Evolutionary conservation across 1,284 basidiomycete genomes (phyloP).

Genomic region (Ceratobasidium sp.): DNA sequence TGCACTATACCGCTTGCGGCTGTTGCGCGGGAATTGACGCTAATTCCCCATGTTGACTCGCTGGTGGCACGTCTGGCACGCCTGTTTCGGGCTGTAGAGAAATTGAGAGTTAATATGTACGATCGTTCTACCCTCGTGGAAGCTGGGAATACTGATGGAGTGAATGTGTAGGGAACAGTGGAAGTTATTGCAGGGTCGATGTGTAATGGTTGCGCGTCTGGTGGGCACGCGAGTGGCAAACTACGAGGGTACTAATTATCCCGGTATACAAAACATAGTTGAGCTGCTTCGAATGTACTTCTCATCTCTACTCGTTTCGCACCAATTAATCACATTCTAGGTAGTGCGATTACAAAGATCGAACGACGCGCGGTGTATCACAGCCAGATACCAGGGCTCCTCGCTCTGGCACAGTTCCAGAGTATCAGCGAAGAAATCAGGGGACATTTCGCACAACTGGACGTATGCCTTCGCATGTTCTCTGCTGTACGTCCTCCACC

Average conservation of each 20-base stretch:
- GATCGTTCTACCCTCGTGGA: too few relatives aligned
- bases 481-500: neutral
- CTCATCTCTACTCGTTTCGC: neutral
- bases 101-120: slow-evolving; percentile 22
- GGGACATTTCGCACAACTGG: neutral
- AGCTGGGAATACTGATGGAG: too few relatives aligned
- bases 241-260: neutral
- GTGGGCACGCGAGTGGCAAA: neutral
- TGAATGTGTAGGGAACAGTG: slow-evolving; percentile 8
- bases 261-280: neutral
- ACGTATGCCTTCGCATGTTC: slow-evolving; percentile 19
- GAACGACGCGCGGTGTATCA: neutral
- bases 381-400: neutral
- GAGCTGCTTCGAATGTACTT: neutral
- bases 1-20: slow-evolving; percentile 4
- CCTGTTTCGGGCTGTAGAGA: slow-evolving; percentile 28
- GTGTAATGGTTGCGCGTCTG: slow-evolving; percentile 3
- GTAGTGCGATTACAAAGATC: neutral
- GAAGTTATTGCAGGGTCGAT: slow-evolving; percentile 10
- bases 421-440: slow-evolving; percentile 13
- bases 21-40: slow-evolving; percentile 17
- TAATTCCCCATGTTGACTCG: slow-evolving; percentile 14
- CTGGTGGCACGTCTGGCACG: neutral
- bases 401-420: neutral
- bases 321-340: neutral